These are phyloP conservation scores for Nakazawaea ambrosiae DNA, from an alignment of 805 yeast genomes.

Conservation along the genomic window DNA sequence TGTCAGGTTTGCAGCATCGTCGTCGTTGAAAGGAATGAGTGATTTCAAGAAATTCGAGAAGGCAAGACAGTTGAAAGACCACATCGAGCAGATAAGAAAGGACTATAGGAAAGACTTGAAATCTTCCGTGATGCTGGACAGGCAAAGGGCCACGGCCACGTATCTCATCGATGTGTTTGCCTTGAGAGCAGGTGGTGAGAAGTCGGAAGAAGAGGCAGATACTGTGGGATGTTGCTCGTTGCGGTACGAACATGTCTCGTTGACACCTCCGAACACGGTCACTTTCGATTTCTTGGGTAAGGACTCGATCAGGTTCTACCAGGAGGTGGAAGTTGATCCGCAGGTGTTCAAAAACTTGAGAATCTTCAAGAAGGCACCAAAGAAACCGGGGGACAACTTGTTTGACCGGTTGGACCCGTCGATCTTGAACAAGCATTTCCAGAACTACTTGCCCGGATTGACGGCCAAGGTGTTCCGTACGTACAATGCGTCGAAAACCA, in stretches of 20 bases:
- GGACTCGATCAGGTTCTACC: slow-evolving; percentile 86
- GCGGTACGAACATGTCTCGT: slow-evolving; percentile 80
- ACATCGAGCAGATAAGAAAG: slow-evolving; percentile 63
- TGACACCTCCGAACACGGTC: slow-evolving; percentile 80
- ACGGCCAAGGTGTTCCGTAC: slow-evolving; percentile 98
- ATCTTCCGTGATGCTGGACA: slow-evolving; percentile 69
- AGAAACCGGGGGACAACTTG: slow-evolving; percentile 84
- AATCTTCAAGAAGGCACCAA: slow-evolving; percentile 84
- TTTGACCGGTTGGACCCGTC: slow-evolving; percentile 88
- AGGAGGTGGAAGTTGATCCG: slow-evolving; percentile 86
- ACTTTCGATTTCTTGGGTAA: slow-evolving; percentile 92
- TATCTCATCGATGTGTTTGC: slow-evolving; percentile 91
- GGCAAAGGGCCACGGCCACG: slow-evolving; percentile 92
- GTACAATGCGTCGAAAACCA: slow-evolving; percentile 90
- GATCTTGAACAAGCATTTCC: slow-evolving; percentile 77
- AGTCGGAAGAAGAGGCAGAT: slow-evolving; percentile 95
- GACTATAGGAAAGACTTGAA: slow-evolving; percentile 70
- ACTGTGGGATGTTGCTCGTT: slow-evolving; percentile 97
- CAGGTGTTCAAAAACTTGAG: slow-evolving; percentile 87
- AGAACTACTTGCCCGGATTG: slow-evolving; percentile 83
- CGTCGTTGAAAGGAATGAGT: slow-evolving; percentile 85
- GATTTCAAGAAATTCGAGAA: slow-evolving; percentile 91
- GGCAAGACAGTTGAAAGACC: slow-evolving; percentile 74
- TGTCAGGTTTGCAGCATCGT: slow-evolving; percentile 85
- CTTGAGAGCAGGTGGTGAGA: slow-evolving; percentile 96